Percentiles rank a stretch among this genome's conserved stretches.
phyloP scores from a whole-genome alignment of 2,329 filamentous ascomycete species.

The Pseudogymnoascus sp. region DNA sequence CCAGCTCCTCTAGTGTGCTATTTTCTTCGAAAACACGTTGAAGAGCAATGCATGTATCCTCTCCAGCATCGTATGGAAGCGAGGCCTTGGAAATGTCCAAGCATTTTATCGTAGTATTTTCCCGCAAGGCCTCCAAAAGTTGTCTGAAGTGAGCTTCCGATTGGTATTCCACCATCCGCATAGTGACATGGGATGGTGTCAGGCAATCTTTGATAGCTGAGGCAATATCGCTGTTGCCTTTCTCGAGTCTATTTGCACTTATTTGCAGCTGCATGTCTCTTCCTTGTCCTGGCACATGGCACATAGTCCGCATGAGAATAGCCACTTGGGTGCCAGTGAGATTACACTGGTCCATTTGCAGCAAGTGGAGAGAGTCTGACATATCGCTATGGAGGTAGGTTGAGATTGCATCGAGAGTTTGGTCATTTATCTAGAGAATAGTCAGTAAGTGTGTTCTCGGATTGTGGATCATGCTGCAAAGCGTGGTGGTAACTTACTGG shows the following conservation, averaged over 20 bases:
- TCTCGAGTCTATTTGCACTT: constrained; percentile 44
- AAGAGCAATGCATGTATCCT: constrained; percentile 56
- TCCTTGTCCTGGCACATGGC: constrained; percentile 36
- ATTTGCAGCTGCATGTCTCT: constrained; percentile 57
- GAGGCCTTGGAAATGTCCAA: constrained; percentile 64
- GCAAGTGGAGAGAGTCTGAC: constrained; percentile 49
- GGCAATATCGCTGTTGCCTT: constrained; percentile 41
- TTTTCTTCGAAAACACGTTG: constrained; percentile 59
- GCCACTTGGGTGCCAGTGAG: constrained; percentile 57
- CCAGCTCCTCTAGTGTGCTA: constrained; percentile 53
- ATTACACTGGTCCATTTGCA: constrained; percentile 59
- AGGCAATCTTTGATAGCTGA: constrained; percentile 41
- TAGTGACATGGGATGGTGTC: constrained; percentile 54
- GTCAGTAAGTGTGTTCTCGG: constrained; percentile 17
- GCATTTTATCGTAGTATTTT: constrained; percentile 53
- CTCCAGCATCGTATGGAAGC: constrained; percentile 58
- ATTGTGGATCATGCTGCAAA: not conserved
- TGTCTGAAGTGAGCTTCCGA: constrained; percentile 43
- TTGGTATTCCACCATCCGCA: constrained; percentile 55
- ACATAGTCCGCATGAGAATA: constrained; percentile 55
- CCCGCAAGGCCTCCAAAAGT: constrained; percentile 50
- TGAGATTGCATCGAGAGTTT: constrained; percentile 56
- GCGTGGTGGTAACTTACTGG: constrained; percentile 28
- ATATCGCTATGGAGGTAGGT: constrained; percentile 53
- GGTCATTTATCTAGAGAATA: constrained; percentile 40